Evolutionary conservation across 257 asterid genomes (phyloP).

Genomic region (Solanum paucissectum): DNA sequence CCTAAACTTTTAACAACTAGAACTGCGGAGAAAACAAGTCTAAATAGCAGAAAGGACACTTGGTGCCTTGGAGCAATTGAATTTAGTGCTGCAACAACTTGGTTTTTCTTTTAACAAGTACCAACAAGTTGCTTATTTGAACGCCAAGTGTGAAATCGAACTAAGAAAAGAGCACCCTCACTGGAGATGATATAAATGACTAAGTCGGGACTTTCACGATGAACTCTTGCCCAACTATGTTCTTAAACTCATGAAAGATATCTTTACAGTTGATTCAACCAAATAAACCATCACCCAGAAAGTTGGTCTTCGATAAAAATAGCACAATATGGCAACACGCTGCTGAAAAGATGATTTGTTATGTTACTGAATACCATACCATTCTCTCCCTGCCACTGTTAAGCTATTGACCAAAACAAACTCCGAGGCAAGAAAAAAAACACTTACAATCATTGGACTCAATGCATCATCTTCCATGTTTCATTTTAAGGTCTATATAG

Average conservation of each 20-base stretch:
- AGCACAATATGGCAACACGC: background rate
- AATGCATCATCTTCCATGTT: background rate
- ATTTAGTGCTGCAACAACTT: background rate
- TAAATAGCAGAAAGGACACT: background rate
- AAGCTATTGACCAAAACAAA: background rate
- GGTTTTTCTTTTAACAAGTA: background rate
- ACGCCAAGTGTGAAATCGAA: background rate
- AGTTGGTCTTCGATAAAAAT: background rate
- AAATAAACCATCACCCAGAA: background rate
- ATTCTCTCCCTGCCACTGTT: background rate
- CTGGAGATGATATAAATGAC: background rate
- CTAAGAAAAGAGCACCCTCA: background rate
- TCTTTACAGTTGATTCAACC: background rate
- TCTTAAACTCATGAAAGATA: background rate
- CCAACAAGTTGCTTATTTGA: background rate
- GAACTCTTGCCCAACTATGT: background rate
- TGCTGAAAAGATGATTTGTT: background rate
- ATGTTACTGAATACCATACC: background rate
- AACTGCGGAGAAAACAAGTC: background rate
- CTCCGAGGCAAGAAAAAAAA: background rate
- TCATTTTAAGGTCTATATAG: background rate
- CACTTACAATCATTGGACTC: background rate
- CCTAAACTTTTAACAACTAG: background rate
- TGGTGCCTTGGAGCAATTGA: background rate
- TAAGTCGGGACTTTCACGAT: background rate